Conservation (phyloP, 352 stramenopile genomes). For the Phytophthora ohioensis region DNA sequence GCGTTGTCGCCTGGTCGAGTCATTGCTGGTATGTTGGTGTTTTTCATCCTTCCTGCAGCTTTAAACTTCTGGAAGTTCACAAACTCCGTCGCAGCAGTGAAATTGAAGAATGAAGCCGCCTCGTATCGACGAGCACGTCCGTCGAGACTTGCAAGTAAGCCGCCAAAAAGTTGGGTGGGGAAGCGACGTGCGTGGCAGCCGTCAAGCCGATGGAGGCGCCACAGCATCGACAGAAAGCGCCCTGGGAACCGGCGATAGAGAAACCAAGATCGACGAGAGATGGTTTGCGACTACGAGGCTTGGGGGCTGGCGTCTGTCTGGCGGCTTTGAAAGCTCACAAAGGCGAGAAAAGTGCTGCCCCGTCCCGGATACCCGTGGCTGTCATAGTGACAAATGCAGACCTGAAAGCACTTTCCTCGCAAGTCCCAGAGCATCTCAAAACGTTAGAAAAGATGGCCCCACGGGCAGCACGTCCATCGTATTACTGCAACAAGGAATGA, state of each 20-base stretch:
- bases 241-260: conserved; percentile 34
- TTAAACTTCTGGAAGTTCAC: conserved; percentile 15
- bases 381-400: conserved; percentile 40
- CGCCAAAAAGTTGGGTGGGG: conserved; percentile 33
- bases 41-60: conserved; percentile 24
- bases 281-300: conserved; percentile 32
- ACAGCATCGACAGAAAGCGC: conserved; percentile 36
- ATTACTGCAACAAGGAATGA: not conserved
- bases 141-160: conserved; percentile 45
- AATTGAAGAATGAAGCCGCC: conserved; percentile 29
- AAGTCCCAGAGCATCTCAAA: conserved; percentile 28
- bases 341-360: conserved; percentile 29
- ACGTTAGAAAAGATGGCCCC: not conserved
- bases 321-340: conserved; percentile 26
- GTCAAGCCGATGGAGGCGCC: conserved; percentile 38
- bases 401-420: conserved; percentile 34
- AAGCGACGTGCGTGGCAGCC: conserved; percentile 45
- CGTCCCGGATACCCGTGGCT: conserved; percentile 30
- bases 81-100: conserved; percentile 12
- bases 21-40: not conserved
- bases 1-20: conserved; percentile 13
- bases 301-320: conserved; percentile 24
- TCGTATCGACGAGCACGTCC: not conserved
- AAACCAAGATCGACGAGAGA: conserved; percentile 13
- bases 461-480: conserved; percentile 5